These are phyloP conservation scores for Phoenix roebelenii DNA, from an alignment of 176 grass and related monocot genomes.

Conservation along the genomic window DNA sequence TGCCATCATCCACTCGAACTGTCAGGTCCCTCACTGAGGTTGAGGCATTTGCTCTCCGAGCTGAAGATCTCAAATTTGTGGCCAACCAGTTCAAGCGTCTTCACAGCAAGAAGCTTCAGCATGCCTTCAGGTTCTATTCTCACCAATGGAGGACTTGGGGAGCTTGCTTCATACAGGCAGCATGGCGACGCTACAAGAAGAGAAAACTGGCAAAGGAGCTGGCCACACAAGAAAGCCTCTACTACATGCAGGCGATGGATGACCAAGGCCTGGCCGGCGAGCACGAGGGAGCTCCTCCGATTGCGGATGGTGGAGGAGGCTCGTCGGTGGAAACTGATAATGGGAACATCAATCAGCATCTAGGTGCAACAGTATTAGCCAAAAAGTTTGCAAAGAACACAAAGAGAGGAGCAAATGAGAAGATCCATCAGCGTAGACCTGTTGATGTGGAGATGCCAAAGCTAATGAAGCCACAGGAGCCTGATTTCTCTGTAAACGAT, in stretches of 20 bases:
- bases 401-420: slow-evolving; percentile 40
- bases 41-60: slow-evolving; percentile 81
- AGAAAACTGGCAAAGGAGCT: slow-evolving; percentile 70
- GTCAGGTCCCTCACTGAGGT: slow-evolving; percentile 69
- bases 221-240: slow-evolving; percentile 49
- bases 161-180: slow-evolving; percentile 74
- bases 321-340: slow-evolving; percentile 8
- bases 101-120: slow-evolving; percentile 88
- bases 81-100: slow-evolving; percentile 94
- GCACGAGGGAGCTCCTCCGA: slow-evolving; percentile 32
- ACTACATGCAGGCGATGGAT: slow-evolving; percentile 15
- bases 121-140: slow-evolving; percentile 95
- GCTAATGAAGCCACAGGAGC: slow-evolving; percentile 85
- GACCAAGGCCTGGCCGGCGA: not conserved
- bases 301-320: slow-evolving; percentile 3
- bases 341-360: slow-evolving; percentile 19
- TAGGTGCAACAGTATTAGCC: slow-evolving; percentile 50
- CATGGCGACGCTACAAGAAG: slow-evolving; percentile 70
- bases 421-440: slow-evolving; percentile 11
- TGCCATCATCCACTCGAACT: slow-evolving; percentile 72
- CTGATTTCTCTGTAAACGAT: slow-evolving; percentile 61
- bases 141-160: slow-evolving; percentile 96
- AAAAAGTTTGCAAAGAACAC: slow-evolving; percentile 86
- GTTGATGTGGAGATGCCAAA: slow-evolving; percentile 61
- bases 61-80: slow-evolving; percentile 88